Conservation (phyloP, 1,284 basidiomycete species). For the Cryptococcus sp. region DNA sequence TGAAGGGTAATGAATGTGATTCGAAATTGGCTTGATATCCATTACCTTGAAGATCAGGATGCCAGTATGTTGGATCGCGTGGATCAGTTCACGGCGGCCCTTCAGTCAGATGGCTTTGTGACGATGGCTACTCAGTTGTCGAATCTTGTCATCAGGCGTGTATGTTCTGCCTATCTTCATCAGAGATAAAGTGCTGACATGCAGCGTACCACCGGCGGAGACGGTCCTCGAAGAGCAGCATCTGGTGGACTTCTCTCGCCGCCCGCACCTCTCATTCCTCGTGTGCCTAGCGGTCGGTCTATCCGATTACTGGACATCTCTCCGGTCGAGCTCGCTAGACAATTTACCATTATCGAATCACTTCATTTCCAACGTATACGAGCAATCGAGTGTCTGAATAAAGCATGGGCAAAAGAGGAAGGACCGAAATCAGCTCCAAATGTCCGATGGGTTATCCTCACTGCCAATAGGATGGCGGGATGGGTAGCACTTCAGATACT, state of each 20-base stretch:
- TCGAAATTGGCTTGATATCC: slow-evolving; percentile 73
- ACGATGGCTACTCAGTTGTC: slow-evolving; percentile 69
- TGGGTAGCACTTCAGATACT: slow-evolving; percentile 90
- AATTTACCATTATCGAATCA: slow-evolving; percentile 90
- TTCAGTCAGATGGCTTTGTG: slow-evolving; percentile 50
- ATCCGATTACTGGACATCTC: slow-evolving; percentile 52
- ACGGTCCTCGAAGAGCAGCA: slow-evolving; percentile 15
- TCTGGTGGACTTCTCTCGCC: slow-evolving; percentile 31
- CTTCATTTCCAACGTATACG: slow-evolving; percentile 81
- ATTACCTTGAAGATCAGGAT: slow-evolving; percentile 77
- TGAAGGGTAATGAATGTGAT: slow-evolving; percentile 70
- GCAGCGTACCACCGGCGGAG: slow-evolving; percentile 23
- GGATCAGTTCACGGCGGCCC: slow-evolving; percentile 67
- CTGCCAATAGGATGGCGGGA: slow-evolving; percentile 72
- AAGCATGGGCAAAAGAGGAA: slow-evolving; percentile 35
- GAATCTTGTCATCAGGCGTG: slow-evolving; percentile 62
- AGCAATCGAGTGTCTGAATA: slow-evolving; percentile 81
- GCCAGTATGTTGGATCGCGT: slow-evolving; percentile 69
- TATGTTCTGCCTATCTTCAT: slow-evolving; percentile 48
- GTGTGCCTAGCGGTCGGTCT: slow-evolving; percentile 19
- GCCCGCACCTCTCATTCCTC: slow-evolving; percentile 34
- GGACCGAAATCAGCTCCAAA: slow-evolving; percentile 23
- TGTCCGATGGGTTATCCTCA: slow-evolving; percentile 77
- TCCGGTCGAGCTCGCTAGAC: slow-evolving; percentile 83
- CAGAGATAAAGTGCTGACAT: neutral